A percentile compares a stretch with the other conserved stretches of the same genome.
phyloP scores from a whole-genome alignment of 495 filamentous ascomycete species.

The Elasticomyces elasticus region DNA sequence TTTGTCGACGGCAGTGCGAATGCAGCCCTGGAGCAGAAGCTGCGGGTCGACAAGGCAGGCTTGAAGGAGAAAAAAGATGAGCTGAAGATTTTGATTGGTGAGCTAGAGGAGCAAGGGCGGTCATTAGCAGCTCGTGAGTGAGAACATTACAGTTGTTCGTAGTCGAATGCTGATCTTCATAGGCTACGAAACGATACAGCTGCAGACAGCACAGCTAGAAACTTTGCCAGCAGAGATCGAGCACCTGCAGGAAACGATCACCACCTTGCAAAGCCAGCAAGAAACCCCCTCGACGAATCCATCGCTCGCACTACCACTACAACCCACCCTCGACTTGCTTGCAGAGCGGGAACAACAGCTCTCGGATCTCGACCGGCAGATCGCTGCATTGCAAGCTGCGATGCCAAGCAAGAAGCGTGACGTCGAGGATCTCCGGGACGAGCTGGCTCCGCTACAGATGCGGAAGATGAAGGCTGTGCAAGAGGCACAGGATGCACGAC shows the following conservation, averaged over 20 bases:
- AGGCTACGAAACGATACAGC: conserved; percentile 54
- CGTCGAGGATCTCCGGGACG: conserved; percentile 58
- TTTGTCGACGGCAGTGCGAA: conserved; percentile 78
- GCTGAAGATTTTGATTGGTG: conserved; percentile 58
- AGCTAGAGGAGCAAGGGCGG: conserved; percentile 58
- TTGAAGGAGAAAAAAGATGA: conserved; percentile 72
- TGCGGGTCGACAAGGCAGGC: conserved; percentile 60
- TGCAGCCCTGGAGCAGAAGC: conserved; percentile 60
- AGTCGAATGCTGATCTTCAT: background rate
- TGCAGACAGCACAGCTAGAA: conserved; percentile 40
- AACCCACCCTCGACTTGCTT: conserved; percentile 49
- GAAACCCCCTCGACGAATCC: conserved; percentile 33
- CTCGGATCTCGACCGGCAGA: conserved; percentile 54
- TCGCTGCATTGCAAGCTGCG: conserved; percentile 52
- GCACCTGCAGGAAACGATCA: conserved; percentile 55
- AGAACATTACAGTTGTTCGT: conserved; percentile 23
- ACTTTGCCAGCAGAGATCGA: conserved; percentile 54
- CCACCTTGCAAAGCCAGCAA: conserved; percentile 37
- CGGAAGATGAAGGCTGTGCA: conserved; percentile 55
- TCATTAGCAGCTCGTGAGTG: conserved; percentile 41
- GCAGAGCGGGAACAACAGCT: conserved; percentile 51
- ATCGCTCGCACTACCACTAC: conserved; percentile 42
- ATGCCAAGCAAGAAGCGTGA: conserved; percentile 66
- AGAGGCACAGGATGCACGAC: conserved; percentile 68
- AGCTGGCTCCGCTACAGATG: conserved; percentile 59